phyloP scores from a whole-genome alignment of 2,329 filamentous ascomycete species.

The Cladophialophora exuberans region DNA sequence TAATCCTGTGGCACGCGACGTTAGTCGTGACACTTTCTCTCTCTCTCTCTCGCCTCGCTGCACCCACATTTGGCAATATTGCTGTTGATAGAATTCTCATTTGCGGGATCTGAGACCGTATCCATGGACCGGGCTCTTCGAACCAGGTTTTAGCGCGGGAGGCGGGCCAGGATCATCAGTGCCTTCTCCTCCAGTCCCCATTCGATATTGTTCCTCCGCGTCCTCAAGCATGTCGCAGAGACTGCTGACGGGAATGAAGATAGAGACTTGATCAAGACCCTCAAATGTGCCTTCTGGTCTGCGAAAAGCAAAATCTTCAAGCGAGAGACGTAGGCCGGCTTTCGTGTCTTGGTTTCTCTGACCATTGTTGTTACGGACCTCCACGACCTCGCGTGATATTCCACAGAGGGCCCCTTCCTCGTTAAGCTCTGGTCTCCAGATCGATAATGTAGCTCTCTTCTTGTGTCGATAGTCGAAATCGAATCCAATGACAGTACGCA shows the following conservation, averaged over 20 bases:
- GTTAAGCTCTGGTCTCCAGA: neutral
- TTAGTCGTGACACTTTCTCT: too few species aligned
- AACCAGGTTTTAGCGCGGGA: too few species aligned
- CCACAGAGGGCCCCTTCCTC: neutral
- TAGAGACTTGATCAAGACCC: neutral
- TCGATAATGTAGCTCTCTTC: neutral
- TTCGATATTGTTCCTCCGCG: neutral
- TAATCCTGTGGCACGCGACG: too few species aligned
- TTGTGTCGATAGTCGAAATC: neutral
- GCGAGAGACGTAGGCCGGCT: neutral
- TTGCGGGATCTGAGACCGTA: neutral
- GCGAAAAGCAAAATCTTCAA: neutral
- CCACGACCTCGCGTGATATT: constrained; percentile 1
- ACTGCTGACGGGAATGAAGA: neutral
- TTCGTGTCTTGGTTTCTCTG: neutral
- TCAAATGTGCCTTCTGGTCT: neutral
- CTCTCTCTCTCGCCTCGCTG: too few species aligned
- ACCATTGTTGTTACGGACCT: constrained; percentile 3
- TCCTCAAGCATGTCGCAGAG: neutral
- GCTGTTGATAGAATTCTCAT: neutral
- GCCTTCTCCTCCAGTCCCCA: neutral
- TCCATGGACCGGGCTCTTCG: too few species aligned
- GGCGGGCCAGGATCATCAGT: neutral
- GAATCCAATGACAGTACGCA: constrained; percentile 1
- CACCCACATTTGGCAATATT: neutral